phyloP scores from a whole-genome alignment of 495 filamentous ascomycete genomes.

The Neurospora sp. region DNA sequence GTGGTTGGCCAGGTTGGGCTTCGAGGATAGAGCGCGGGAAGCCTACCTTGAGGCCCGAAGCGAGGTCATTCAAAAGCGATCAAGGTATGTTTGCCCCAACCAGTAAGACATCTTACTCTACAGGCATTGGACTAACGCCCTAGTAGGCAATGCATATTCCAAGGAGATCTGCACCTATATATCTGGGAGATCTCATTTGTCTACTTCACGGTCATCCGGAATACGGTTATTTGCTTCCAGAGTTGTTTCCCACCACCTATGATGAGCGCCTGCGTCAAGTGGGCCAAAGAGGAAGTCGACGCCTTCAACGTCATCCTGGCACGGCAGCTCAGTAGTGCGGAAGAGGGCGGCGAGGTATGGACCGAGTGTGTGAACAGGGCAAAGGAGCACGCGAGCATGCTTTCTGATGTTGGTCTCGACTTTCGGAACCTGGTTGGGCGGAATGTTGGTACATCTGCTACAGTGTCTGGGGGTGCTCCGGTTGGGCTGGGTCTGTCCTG shows the following conservation, averaged over 20 bases:
- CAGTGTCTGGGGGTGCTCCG: slow-evolving; percentile 14
- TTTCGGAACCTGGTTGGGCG: slow-evolving; percentile 62
- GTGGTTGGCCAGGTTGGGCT: slow-evolving; percentile 79
- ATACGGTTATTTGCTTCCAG: slow-evolving; percentile 82
- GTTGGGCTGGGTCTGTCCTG: slow-evolving; percentile 35
- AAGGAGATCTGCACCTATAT: slow-evolving; percentile 82
- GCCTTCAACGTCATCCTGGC: slow-evolving; percentile 75
- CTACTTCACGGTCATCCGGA: slow-evolving; percentile 87
- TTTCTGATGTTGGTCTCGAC: slow-evolving; percentile 82
- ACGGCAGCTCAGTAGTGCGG: slow-evolving; percentile 71
- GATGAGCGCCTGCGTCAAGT: slow-evolving; percentile 88
- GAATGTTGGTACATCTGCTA: slow-evolving; percentile 15
- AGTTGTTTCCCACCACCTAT: slow-evolving; percentile 76
- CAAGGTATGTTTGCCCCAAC: slow-evolving; percentile 50
- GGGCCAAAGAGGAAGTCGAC: slow-evolving; percentile 88
- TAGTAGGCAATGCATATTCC: slow-evolving; percentile 78
- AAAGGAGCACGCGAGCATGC: slow-evolving; percentile 64
- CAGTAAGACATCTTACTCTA: neutral
- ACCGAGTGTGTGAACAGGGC: slow-evolving; percentile 75
- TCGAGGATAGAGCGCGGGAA: slow-evolving; percentile 79
- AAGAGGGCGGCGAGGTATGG: slow-evolving; percentile 63
- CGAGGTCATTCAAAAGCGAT: slow-evolving; percentile 65
- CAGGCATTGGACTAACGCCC: slow-evolving; percentile 19
- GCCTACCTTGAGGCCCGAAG: slow-evolving; percentile 72
- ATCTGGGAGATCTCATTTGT: slow-evolving; percentile 94